These are phyloP conservation scores for Yarrowia bubula DNA, from an alignment of 805 yeast genomes.

Conservation along the genomic window DNA sequence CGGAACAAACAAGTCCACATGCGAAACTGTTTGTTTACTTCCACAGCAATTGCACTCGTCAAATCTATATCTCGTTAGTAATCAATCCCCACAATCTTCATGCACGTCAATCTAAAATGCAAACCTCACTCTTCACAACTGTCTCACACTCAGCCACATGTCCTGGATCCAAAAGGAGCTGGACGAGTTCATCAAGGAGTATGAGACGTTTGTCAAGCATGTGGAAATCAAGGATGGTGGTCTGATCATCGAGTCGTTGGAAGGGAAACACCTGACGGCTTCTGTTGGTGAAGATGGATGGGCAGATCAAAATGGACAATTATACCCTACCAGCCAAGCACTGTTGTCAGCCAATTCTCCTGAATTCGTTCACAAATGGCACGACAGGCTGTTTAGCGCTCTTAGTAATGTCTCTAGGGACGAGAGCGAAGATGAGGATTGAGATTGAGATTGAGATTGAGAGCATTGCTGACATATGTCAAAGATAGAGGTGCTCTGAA, in stretches of 20 bases:
- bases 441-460: background rate
- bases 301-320: slow-evolving; percentile 2
- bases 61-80: background rate
- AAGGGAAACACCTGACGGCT: background rate
- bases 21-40: background rate
- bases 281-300: slow-evolving; percentile 10
- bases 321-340: slow-evolving; percentile 13
- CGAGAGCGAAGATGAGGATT: background rate
- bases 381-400: slow-evolving; percentile 2
- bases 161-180: slow-evolving; percentile 4
- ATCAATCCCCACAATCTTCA: background rate
- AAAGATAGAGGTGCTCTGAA: no score
- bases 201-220: slow-evolving; percentile 9
- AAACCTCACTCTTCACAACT: background rate
- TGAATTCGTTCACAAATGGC: slow-evolving; percentile 4
- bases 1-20: background rate
- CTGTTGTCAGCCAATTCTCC: slow-evolving; percentile 7
- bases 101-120: background rate
- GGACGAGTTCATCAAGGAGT: slow-evolving; percentile 13
- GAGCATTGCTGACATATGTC: no score
- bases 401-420: background rate
- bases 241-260: background rate
- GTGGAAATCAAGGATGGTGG: background rate
- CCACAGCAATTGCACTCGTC: no score
- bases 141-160: background rate